These are phyloP conservation scores for Candida rishiriensis DNA, from an alignment of 805 yeast species.

Conservation along the genomic window DNA sequence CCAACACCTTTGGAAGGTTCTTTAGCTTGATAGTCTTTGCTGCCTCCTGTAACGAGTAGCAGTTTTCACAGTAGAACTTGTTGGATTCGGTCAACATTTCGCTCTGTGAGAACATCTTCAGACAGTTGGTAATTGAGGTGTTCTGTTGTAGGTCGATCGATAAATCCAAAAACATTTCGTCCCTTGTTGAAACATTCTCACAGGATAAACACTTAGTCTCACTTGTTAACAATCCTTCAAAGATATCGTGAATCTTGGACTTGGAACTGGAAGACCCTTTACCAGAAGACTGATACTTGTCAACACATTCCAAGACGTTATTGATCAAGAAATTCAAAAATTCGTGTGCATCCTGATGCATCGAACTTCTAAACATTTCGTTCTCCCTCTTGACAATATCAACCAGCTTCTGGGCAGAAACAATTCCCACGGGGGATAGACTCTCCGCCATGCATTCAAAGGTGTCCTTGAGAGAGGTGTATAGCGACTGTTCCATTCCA, in stretches of 20 bases:
- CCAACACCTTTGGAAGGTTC: constrained; percentile 69
- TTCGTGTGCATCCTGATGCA: constrained; percentile 99
- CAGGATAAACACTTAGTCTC: constrained; percentile 89
- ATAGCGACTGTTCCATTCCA: constrained; percentile 45
- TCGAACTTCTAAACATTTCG: constrained; percentile 77
- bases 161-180: constrained; percentile 82
- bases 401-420: constrained; percentile 73
- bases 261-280: neutral
- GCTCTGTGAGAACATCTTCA: constrained; percentile 76
- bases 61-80: constrained; percentile 88
- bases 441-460: constrained; percentile 81
- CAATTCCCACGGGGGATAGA: constrained; percentile 67
- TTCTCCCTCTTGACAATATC: constrained; percentile 77
- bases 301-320: constrained; percentile 52
- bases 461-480: constrained; percentile 72
- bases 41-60: constrained; percentile 91
- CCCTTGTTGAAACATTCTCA: constrained; percentile 74
- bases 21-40: constrained; percentile 81
- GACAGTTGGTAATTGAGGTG: constrained; percentile 69
- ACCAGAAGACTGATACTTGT: constrained; percentile 20
- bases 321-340: constrained; percentile 84
- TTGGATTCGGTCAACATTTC: constrained; percentile 84
- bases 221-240: constrained; percentile 81
- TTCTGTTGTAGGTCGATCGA: constrained; percentile 79
- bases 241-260: constrained; percentile 52